Conservation (phyloP, 306 rosid species). For the Amphicarpaea edgeworthii region DNA sequence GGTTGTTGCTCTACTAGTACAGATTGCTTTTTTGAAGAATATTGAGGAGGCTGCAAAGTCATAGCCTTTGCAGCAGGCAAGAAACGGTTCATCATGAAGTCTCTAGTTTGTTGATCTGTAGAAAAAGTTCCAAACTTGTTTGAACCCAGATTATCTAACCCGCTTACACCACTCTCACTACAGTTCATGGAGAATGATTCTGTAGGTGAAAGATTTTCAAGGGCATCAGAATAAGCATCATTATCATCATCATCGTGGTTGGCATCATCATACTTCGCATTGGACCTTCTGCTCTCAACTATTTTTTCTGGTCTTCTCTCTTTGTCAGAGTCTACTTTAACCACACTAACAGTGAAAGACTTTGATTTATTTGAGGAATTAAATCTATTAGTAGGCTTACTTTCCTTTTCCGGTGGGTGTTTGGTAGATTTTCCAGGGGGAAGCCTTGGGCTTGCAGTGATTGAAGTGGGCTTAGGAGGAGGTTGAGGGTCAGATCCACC, state of each 20-base stretch:
- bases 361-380: constrained; percentile 43
- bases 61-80: constrained; percentile 98
- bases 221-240: constrained; percentile 79
- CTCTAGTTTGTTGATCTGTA: constrained; percentile 75
- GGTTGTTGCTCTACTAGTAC: constrained; percentile 65
- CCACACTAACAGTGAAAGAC: constrained; percentile 44
- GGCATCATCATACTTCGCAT: constrained; percentile 42
- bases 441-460: constrained; percentile 71
- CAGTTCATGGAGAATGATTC: constrained; percentile 78
- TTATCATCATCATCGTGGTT: constrained; percentile 34
- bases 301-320: constrained; percentile 46
- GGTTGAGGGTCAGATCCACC: constrained; percentile 52
- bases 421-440: constrained; percentile 65
- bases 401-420: constrained; percentile 50
- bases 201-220: constrained; percentile 61
- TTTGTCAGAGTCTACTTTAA: constrained; percentile 44
- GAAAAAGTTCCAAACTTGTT: constrained; percentile 64
- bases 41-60: constrained; percentile 75
- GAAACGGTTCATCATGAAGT: constrained; percentile 94
- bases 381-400: constrained; percentile 37
- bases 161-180: constrained; percentile 73
- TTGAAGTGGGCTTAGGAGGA: constrained; percentile 43
- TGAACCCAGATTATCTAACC: constrained; percentile 54
- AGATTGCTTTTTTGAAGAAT: constrained; percentile 68
- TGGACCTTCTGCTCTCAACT: constrained; percentile 48